Conservation (phyloP, 129 eudicot genomes). For the Helianthus tuberosus region DNA sequence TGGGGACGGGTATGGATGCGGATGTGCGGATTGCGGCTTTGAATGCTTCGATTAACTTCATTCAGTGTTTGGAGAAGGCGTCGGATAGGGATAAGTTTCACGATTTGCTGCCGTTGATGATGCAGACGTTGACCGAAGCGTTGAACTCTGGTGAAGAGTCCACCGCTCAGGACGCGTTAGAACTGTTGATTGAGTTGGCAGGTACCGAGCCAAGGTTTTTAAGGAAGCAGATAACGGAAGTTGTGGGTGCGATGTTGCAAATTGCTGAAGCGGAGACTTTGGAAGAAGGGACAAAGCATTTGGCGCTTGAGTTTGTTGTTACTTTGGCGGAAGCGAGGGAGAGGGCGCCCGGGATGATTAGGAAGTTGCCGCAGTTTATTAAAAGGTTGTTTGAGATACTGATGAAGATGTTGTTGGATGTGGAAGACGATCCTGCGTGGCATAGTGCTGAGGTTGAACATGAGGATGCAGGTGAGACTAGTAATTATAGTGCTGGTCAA, state of each 20-base stretch:
- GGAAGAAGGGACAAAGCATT: constrained; percentile 83
- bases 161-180: constrained; percentile 87
- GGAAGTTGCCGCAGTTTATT: constrained; percentile 78
- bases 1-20: constrained; percentile 48
- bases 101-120: constrained; percentile 86
- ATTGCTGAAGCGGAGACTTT: constrained; percentile 82
- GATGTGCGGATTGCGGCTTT: constrained; percentile 84
- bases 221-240: constrained; percentile 76
- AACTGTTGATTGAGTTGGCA: constrained; percentile 83
- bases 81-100: constrained; percentile 79
- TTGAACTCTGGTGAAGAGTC: constrained; percentile 70
- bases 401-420: constrained; percentile 76
- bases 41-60: constrained; percentile 73
- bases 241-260: constrained; percentile 88
- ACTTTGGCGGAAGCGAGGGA: constrained; percentile 79
- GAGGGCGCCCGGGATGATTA: constrained; percentile 85
- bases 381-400: constrained; percentile 57
- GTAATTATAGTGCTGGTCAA: constrained; percentile 74
- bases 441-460: constrained; percentile 62
- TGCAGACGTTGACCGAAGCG: constrained; percentile 85
- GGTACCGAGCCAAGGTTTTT: constrained; percentile 93
- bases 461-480: constrained; percentile 79
- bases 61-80: constrained; percentile 74
- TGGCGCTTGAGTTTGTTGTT: constrained; percentile 75
- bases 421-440: constrained; percentile 79